Evolutionary conservation across 2,329 filamentous ascomycete species (phyloP), one percentile per base, ranked within the genome.

Genomic region (Monilinia fructigena): DNA sequence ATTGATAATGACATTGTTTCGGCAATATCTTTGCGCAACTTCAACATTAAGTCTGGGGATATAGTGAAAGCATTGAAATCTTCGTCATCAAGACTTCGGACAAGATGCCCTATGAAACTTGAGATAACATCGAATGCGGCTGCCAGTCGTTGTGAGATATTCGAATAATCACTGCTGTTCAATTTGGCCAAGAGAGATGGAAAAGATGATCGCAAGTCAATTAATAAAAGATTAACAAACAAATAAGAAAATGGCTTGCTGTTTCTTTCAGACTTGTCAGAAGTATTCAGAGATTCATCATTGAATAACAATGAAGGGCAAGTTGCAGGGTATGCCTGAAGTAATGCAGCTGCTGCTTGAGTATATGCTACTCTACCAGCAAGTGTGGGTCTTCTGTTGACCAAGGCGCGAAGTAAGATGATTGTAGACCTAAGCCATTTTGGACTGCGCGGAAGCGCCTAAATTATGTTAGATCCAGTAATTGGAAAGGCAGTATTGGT

Each of bases 1-100:
- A 88, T 82, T 0, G 83, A 82, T 1, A 87, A 76, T 0, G 85
- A 86, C 73, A 90, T 81, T 4, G 87, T 86, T 72, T 91, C 88
- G 0, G 83, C 81, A 61, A 90, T 82, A 64, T 82, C 79, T 60
- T 82, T 85, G 50, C 86, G 82, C 7, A 90, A 77, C 71, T 85
- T 86, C 18, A 90, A 78, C 35, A 91, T 80, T 31, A 83, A 81
- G 65, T 88, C 85, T 0, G 86, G 83, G 0, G 83, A 76, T 77
- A 87, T 82, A 45, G 80, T 74, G 54, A 85, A 77, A 4, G 74
- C 73, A 74, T 68, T 4, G 75, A 75, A 55, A 18, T 69, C 53
- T 31, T 77, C 73, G 11, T 83, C 81, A 66, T 87, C 85, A 14
- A 86, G 77, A 52, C 79, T 82, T 52, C 80, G 79, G 20, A 89